Base-by-base conservation (phyloP, 805 yeast genomes). In the Wickerhamiella qilinensis region DNA sequence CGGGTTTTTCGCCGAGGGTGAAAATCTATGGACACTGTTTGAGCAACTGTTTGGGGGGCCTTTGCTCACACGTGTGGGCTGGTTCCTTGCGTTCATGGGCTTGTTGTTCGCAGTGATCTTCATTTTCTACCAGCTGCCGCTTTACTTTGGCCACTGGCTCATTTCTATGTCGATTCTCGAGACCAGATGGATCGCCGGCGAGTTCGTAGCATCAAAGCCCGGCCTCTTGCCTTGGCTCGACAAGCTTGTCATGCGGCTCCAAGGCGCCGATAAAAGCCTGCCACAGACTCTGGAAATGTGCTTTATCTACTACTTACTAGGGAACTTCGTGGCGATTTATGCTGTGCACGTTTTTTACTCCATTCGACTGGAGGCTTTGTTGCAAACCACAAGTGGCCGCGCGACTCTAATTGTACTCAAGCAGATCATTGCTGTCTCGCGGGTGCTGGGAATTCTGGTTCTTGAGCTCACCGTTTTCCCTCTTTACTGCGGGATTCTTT, bases 401-500 rank as follows among this genome's bases (percentile, higher is more conserved):
- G 31, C 33, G 20, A 37, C 17, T 20, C 50, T 27, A 34, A 44
- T 30, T 53, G 50, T 36, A 42, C 46, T 19, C 55, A 52, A 33
- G 27, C 42, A 36, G 24, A 11, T 32, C 17, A 30, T 22, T 5
- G 57, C 77, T 25, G 75, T 93, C 2, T 50, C 75, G 19, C 88
- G 86, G 54, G 93, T 88, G 12, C 71, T 82, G 41, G 49, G 70
- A 11, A 68, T 91, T 20, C 79, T 86, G 51, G 68, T 76, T 4
- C 68, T 83, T 35, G 98, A 91, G 54, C 67, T 85, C 37, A 66
- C 80, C n/a, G 63, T 77, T 5, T 88, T 91, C 61, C 98, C 98
- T 1, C 65, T 80, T 0, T 74, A 74, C 48, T 85, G 96, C 51
- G 98, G 98, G 1, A 57, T 72, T 46, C 68, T 84, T 51, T 55